phyloP scores from a whole-genome alignment of 139 green algal genomes.

The Ulvella scutata region DNA sequence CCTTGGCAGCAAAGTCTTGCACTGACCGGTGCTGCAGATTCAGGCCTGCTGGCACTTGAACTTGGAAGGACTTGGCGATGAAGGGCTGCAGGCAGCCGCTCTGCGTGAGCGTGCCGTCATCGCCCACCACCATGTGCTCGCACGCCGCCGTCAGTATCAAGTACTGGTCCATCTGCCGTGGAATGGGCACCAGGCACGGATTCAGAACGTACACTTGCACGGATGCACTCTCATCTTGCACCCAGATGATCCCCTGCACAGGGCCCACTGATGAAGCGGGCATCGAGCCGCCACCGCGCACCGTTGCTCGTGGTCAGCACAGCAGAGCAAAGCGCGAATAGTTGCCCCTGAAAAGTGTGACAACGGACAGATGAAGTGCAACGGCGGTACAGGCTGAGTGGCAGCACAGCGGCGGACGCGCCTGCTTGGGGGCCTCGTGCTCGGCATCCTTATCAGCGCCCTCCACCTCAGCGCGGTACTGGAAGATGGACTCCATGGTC shows the following conservation, averaged over 20 bases:
- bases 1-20: not conserved
- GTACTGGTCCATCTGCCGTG: not conserved
- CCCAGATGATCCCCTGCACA: not conserved
- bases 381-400: too few species aligned
- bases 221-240: not conserved
- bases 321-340: too few species aligned
- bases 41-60: not conserved
- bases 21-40: not conserved
- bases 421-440: not conserved
- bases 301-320: too few species aligned
- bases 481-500: not conserved
- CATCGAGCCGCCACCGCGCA: too few species aligned
- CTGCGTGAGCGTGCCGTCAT: not conserved
- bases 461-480: not conserved
- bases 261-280: too few species aligned
- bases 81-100: not conserved
- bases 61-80: not conserved
- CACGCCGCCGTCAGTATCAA: not conserved
- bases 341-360: too few species aligned
- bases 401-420: too few species aligned
- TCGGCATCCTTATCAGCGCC: not conserved
- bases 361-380: too few species aligned
- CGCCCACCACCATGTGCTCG: not conserved
- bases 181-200: not conserved
- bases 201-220: conserved; percentile 2